Evolutionary conservation across 1,284 basidiomycete species (phyloP), one percentile per base, ranked within the genome.

Genomic region (Exobasidium cylindrosporum): DNA sequence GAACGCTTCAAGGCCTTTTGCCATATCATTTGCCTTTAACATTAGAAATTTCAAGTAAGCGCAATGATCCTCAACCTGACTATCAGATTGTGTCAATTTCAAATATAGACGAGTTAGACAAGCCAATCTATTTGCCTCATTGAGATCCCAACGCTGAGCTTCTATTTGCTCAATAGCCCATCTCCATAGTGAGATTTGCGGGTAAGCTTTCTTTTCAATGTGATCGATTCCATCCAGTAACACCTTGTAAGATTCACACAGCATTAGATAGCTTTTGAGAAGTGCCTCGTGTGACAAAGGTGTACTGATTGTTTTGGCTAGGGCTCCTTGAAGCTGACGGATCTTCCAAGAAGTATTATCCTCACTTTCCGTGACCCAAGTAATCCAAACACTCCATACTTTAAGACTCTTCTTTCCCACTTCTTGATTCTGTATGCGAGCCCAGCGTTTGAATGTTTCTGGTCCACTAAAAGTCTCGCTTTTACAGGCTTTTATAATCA

Each of bases 11-110:
- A 40, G 10, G 7, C 35, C 35, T 40, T 40, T 40, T 40, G 35
- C 17, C 17, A 17, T 7, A 40, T 40, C 35, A 17, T 40, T 17
- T 40, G 35, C 35, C 17, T 40, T 40, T 7, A 40, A 17, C 35
- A 40, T 40, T 24, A 50, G 26, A 24, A 50, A 50, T 50, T 24
- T 14, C 26, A 50, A 50, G 26, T 50, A 50, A 3, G 47, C 26
- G 5, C 21, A 21, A 28, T 13, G 14, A 50, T 50, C 47, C 7
- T 40, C 35, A 17, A 40, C 35, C 10, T 17, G 7, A 17, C 17
- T 40, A 7, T 40, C 35, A 10, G 7, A 7, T 17, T 17, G 7
- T 17, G 35, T 40, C 35, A 40, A 40, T 40, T 40, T 40, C 10
- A 17, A 10, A 40, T 40, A 40, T 17, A 40, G 35, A 17, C 17